Conservation (phyloP, 176 grass and related monocot genomes). For the Hordeum vulgare region MorexV3_pseudomolecules_assembly NC_058522.1:515483245-515483744, state of each 20-base stretch:
- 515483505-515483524: neutral
- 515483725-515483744: too few species aligned
- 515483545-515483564: neutral
- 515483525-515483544: neutral
- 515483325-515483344: neutral
- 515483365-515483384: neutral
- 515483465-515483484: neutral
- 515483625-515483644: neutral
- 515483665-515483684: neutral
- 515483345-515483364: neutral
- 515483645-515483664: neutral
- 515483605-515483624: too few species aligned
- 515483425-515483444: neutral
- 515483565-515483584: neutral
- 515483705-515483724: neutral
- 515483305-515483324: neutral
- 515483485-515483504: neutral
- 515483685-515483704: neutral
- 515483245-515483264: neutral
- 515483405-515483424: too few species aligned
- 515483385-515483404: too few species aligned
- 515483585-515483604: too few species aligned
- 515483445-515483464: neutral
- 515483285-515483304: neutral
- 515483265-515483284: neutral